A percentile compares a stretch with the other conserved stretches of the same genome.
phyloP scores from a whole-genome alignment of 805 yeast genomes.

The Soucietia sequanensis region DNA sequence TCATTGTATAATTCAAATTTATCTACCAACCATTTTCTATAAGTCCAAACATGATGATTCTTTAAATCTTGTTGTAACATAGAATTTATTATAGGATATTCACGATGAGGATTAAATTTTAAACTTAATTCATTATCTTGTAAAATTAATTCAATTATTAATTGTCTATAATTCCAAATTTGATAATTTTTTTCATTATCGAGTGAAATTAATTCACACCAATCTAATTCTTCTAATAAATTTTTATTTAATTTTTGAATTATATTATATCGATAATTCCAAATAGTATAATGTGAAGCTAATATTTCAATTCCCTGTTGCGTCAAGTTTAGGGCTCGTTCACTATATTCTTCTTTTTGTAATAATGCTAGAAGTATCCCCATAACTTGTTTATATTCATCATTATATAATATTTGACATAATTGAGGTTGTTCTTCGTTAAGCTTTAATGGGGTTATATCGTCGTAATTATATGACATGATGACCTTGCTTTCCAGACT shows the following conservation, averaged over 20 bases:
- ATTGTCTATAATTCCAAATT: slow-evolving; percentile 92
- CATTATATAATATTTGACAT: slow-evolving; percentile 69
- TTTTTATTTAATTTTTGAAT: slow-evolving; percentile 37
- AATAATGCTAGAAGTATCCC: slow-evolving; percentile 62
- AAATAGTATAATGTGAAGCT: slow-evolving; percentile 90
- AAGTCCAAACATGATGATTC: slow-evolving; percentile 97
- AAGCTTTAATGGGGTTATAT: slow-evolving; percentile 42
- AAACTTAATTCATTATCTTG: slow-evolving; percentile 10
- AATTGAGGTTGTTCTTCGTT: slow-evolving; percentile 46
- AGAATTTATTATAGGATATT: slow-evolving; percentile 59
- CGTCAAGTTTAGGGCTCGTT: slow-evolving; percentile 70
- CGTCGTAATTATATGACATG: slow-evolving; percentile 32
- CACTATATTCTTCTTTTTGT: slow-evolving; percentile 58
- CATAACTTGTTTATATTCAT: slow-evolving; percentile 64
- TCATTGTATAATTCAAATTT: slow-evolving; percentile 48
- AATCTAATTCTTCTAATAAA: slow-evolving; percentile 58
- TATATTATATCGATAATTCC: slow-evolving; percentile 69
- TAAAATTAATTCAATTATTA: slow-evolving; percentile 46
- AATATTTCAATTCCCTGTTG: slow-evolving; percentile 59
- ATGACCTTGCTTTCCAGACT: no score
- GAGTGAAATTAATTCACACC: slow-evolving; percentile 76
- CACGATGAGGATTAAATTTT: slow-evolving; percentile 47
- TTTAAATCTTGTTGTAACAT: slow-evolving; percentile 81
- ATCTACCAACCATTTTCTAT: slow-evolving; percentile 77
- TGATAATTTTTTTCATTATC: slow-evolving; percentile 90